Evolutionary conservation across 192 early-diverging fungal genomes (phyloP).

Genomic region (Haplosporangium gracile): DNA sequence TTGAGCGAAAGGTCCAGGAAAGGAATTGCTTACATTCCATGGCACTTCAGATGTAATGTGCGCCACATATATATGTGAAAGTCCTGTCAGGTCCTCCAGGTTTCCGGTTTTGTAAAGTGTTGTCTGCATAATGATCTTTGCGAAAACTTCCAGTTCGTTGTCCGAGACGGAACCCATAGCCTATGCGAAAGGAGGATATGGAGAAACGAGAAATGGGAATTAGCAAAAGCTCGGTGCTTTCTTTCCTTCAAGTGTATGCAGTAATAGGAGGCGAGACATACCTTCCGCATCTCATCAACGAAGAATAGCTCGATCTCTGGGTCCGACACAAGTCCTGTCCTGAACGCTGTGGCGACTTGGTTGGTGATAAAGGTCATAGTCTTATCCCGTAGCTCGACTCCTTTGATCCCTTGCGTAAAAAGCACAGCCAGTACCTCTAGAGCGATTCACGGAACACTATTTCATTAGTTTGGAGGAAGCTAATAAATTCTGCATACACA

Average conservation of each 20-base stretch:
- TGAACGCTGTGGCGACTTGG: constrained; percentile 26
- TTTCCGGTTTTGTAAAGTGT: constrained; percentile 29
- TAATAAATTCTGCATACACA: too few relatives aligned
- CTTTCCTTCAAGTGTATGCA: too few relatives aligned
- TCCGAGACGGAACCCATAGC: constrained; percentile 47
- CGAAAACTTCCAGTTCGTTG: constrained; percentile 33
- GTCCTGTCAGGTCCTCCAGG: constrained; percentile 30
- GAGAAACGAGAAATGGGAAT: too few relatives aligned
- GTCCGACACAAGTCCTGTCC: constrained; percentile 27
- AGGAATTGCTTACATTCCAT: constrained; percentile 33
- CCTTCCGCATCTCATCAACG: constrained; percentile 46
- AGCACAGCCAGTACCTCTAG: constrained; percentile 50
- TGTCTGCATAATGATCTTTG: constrained; percentile 53
- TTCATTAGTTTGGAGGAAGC: too few relatives aligned
- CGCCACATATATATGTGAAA: constrained; percentile 20
- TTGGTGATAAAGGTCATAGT: constrained; percentile 41
- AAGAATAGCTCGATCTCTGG: constrained; percentile 47
- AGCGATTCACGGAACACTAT: neutral
- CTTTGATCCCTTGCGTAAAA: constrained; percentile 48
- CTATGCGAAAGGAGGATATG: constrained; percentile 1
- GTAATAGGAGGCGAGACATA: neutral
- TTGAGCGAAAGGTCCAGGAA: neutral
- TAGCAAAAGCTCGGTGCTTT: neutral
- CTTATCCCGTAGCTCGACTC: constrained; percentile 31
- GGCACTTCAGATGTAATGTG: constrained; percentile 43